These are phyloP conservation scores for Skeletonema grethae DNA, from an alignment of 108 stramenopile genomes.

Conservation along the genomic window DNA sequence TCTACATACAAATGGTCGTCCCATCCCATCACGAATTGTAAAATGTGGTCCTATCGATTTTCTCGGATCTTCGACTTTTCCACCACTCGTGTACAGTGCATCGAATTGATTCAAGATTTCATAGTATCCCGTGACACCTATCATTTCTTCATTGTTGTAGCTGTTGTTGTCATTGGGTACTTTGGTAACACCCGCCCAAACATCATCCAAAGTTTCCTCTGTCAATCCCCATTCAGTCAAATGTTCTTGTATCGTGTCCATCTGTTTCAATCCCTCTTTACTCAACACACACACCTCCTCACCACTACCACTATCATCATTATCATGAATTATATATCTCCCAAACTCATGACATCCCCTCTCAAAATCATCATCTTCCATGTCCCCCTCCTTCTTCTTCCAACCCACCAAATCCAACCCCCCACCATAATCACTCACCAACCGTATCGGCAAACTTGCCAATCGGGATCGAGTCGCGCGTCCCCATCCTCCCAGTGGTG, in stretches of 20 bases:
- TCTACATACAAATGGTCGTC: constrained; percentile 69
- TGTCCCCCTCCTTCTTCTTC: too few species aligned
- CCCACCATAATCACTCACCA: constrained; percentile 44
- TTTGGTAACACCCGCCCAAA: background rate
- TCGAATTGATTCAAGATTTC: constrained; percentile 2
- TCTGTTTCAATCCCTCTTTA: background rate
- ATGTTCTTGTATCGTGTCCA: constrained; percentile 5
- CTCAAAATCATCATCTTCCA: background rate
- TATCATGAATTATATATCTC: background rate
- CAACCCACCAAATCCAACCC: background rate
- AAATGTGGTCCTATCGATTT: constrained; percentile 47
- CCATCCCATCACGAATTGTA: constrained; percentile 57
- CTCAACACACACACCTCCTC: background rate
- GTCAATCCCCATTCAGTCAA: background rate
- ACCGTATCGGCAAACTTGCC: constrained; percentile 62
- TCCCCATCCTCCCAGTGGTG: constrained; percentile 82
- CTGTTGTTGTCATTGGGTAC: background rate
- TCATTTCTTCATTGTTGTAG: background rate
- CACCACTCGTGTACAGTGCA: background rate
- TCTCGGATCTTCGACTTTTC: background rate
- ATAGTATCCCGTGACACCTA: background rate
- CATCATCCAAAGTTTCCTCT: background rate
- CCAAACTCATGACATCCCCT: constrained; percentile 9
- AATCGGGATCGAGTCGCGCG: constrained; percentile 73
- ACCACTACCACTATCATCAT: background rate